Base-by-base conservation (phyloP, 2,329 filamentous ascomycete genomes). In the Colletotrichum sp. region DNA sequence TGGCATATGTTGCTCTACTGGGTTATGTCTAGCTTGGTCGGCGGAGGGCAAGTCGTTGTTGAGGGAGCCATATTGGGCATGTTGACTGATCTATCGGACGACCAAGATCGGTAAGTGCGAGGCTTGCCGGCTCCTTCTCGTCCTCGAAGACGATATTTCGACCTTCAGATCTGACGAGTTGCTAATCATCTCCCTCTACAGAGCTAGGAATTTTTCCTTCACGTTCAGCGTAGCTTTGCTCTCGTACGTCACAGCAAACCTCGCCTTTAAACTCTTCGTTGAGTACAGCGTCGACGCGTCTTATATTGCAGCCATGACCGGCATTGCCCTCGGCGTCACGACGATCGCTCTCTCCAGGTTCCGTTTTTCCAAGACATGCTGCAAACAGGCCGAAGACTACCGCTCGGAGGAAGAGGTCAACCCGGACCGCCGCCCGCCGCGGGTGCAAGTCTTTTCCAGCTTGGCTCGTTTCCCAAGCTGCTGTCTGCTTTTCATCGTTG, bases 311-410 rank as follows among this genome's bases (percentile, higher is more conserved):
- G 44, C 44, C 44, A 52, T 52, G 44, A 13, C n/a, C 44, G 10
- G 44, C 10, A 52, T 52, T 52, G 0, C 6, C 44, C 44, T 52
- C n/a, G 44, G 44, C 44, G n/a, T 52, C 1, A 48, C 39, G 0
- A 48, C 9, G 1, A 22, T 48, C 39, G 18, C 18, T n/a, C 0
- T 12, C 9, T 22, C 5, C 18, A 48, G 39, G 0, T 12, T 10
- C 0, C 9, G 4, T 1, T n/a, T 0, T n/a, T n/a, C 4, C 18
- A 52, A 22, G 44, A 22, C 44, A 0, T 52, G 13, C n/a, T 52
- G n/a, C n/a, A 52, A 7, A 3, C 44, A 52, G 44, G 44, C n/a
- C n/a, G 44, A 52, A 52, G 2, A 22, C 2, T 22, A 52, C 44
- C 44, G n/a, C 4, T 52, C 44, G n/a, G 44, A 22, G n/a, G 44